phyloP scores from a whole-genome alignment of 805 yeast species.

The Nakazawaea wickerhamii region DNA sequence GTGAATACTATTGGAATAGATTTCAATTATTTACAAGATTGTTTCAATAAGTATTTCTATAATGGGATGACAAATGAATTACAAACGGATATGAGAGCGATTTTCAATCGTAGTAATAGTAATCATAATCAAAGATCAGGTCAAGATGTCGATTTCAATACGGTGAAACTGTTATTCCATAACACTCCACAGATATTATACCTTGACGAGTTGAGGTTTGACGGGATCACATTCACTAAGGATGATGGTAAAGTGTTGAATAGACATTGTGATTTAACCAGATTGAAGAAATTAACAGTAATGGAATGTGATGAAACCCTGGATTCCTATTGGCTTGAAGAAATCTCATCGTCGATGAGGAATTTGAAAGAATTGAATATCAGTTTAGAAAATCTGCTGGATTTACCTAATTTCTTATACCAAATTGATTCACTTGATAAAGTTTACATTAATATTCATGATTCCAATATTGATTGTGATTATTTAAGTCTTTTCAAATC shows the following conservation, averaged over 20 bases:
- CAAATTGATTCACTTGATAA: constrained; percentile 14
- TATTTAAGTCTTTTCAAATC: constrained; percentile 6
- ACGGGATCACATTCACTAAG: constrained; percentile 15
- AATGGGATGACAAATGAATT: constrained; percentile 16
- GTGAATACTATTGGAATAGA: constrained; percentile 16
- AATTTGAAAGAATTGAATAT: constrained; percentile 16
- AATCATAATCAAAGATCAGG: not conserved
- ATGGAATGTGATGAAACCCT: constrained; percentile 17
- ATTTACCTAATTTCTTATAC: constrained; percentile 15
- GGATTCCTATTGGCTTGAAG: constrained; percentile 3
- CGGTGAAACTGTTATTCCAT: constrained; percentile 5
- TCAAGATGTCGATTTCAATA: constrained; percentile 4
- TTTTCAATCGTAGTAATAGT: constrained; percentile 10
- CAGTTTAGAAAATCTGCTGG: constrained; percentile 19
- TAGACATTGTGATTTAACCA: constrained; percentile 15
- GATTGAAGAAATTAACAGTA: constrained; percentile 16
- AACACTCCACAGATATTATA: constrained; percentile 7
- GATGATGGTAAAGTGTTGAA: constrained; percentile 15
- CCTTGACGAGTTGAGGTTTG: constrained; percentile 16
- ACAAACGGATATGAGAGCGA: constrained; percentile 12
- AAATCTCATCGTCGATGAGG: constrained; percentile 14
- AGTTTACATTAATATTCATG: constrained; percentile 17
- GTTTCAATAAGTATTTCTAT: constrained; percentile 17
- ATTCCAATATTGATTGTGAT: constrained; percentile 1
- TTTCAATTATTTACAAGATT: constrained; percentile 16